Conservation (phyloP, 2,329 filamentous ascomycete genomes). For the Calonectria henricotiae region DNA sequence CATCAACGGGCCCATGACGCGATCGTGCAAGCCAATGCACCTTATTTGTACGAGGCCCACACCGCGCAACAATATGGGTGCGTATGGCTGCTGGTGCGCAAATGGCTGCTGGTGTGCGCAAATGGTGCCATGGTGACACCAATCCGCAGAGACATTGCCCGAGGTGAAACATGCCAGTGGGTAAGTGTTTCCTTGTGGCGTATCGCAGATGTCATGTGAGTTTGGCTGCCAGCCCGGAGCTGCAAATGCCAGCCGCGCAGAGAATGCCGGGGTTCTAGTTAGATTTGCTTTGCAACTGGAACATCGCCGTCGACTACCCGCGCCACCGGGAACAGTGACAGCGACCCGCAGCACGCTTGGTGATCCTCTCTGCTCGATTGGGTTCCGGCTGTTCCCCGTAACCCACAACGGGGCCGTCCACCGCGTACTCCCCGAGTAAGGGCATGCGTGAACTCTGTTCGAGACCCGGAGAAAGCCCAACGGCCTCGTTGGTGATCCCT, state of each 20-base stretch:
- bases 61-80: not conserved
- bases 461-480: conserved; percentile 14
- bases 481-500: not conserved
- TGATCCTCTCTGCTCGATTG: conserved; percentile 20
- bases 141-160: not conserved
- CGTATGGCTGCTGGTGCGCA: not conserved
- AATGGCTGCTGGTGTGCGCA: not conserved
- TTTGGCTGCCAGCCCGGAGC: no score
- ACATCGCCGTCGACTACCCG: not conserved
- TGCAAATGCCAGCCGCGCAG: not conserved
- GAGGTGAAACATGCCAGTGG: conserved; percentile 18
- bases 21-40: conserved; percentile 10
- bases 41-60: conserved; percentile 16
- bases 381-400: conserved; percentile 5
- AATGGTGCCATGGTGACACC: conserved; percentile 7
- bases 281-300: not conserved
- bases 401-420: conserved; percentile 6
- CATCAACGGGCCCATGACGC: conserved; percentile 9
- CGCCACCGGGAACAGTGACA: not conserved
- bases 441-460: conserved; percentile 31
- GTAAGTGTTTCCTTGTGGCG: conserved; percentile 14
- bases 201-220: conserved; percentile 23
- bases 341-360: conserved; percentile 1
- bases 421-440: conserved; percentile 19
- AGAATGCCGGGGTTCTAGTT: conserved; percentile 9